A percentile compares a stretch with the other conserved stretches of the same genome.
phyloP scores from a whole-genome alignment of 768 basidiomycete species.

The Atractiella rhizophila region DNA sequence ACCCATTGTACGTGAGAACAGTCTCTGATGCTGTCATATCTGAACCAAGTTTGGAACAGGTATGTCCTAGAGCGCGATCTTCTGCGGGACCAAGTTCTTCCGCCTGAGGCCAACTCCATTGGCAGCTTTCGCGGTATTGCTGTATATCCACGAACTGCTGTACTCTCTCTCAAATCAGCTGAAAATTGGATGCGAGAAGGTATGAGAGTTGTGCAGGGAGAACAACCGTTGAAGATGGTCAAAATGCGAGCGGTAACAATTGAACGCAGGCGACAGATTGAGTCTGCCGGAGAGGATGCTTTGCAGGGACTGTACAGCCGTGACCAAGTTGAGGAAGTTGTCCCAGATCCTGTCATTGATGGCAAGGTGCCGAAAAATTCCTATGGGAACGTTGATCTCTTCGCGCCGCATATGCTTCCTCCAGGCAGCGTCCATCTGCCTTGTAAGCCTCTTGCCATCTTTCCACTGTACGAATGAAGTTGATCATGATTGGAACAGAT shows the following conservation, averaged over 20 bases:
- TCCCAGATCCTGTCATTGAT: constrained; percentile 54
- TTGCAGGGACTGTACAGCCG: constrained; percentile 72
- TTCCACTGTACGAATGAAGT: background rate
- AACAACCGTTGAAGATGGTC: constrained; percentile 69
- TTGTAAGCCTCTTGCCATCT: constrained; percentile 33
- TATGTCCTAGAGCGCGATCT: constrained; percentile 70
- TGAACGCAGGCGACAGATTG: constrained; percentile 45
- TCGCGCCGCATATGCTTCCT: constrained; percentile 84
- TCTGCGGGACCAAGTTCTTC: constrained; percentile 59
- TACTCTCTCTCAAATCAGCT: constrained; percentile 62
- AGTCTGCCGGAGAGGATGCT: constrained; percentile 33
- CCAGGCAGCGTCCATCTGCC: constrained; percentile 62
- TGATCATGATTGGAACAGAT: constrained; percentile 25
- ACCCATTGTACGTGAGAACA: constrained; percentile 44
- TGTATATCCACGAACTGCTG: constrained; percentile 61
- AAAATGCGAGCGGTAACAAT: constrained; percentile 66
- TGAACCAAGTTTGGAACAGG: constrained; percentile 22
- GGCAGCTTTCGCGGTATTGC: constrained; percentile 81
- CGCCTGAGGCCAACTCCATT: constrained; percentile 44
- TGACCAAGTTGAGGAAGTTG: constrained; percentile 57
- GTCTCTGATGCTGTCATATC: background rate
- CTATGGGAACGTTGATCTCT: constrained; percentile 91
- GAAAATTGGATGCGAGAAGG: constrained; percentile 91
- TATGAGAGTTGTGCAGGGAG: constrained; percentile 39
- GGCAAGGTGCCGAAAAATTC: constrained; percentile 81